Percentiles rank a stretch among this genome's conserved stretches.
These are phyloP conservation scores for Thermothielavioides terrestris DNA, from an alignment of 495 filamentous ascomycete species.

Conservation along the genomic window DNA sequence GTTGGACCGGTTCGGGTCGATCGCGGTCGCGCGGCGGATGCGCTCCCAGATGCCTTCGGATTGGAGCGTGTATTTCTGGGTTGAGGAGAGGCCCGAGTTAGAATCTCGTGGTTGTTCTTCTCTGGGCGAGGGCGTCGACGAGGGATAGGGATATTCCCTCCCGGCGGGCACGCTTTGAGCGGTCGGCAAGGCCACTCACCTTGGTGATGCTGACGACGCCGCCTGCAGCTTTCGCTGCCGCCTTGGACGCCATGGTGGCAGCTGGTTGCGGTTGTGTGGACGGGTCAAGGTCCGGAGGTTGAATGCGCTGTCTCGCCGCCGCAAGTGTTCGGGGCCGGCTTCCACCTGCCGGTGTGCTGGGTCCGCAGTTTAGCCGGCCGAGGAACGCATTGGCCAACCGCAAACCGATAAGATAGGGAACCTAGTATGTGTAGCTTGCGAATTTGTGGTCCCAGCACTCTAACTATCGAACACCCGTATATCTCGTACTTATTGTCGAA, in stretches of 20 bases:
- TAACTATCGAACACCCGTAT: too few relatives aligned
- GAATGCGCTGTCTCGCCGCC: not conserved
- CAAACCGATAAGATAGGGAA: too few relatives aligned
- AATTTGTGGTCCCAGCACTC: too few relatives aligned
- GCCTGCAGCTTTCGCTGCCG: conserved; percentile 41
- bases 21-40: conserved; percentile 64
- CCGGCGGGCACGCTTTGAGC: too few relatives aligned
- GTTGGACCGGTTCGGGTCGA: conserved; percentile 84
- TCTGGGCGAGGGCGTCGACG: not conserved
- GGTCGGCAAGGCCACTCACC: conserved; percentile 22
- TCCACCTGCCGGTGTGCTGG: too few relatives aligned
- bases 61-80: conserved; percentile 94
- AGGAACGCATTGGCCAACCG: conserved; percentile 1
- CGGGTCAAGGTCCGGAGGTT: not conserved
- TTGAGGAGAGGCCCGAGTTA: not conserved
- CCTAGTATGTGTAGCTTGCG: too few relatives aligned
- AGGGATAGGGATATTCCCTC: conserved; percentile 8
- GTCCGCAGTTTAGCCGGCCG: conserved; percentile 1
- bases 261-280: not conserved
- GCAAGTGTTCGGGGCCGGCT: too few relatives aligned
- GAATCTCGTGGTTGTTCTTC: too few relatives aligned
- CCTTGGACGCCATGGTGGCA: conserved; percentile 47
- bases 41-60: conserved; percentile 83
- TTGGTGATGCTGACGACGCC: conserved; percentile 40
- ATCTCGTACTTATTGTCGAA: too few relatives aligned